phyloP scores from a whole-genome alignment of 2,329 filamentous ascomycete genomes.

The Fusarium decemcellulare region DNA sequence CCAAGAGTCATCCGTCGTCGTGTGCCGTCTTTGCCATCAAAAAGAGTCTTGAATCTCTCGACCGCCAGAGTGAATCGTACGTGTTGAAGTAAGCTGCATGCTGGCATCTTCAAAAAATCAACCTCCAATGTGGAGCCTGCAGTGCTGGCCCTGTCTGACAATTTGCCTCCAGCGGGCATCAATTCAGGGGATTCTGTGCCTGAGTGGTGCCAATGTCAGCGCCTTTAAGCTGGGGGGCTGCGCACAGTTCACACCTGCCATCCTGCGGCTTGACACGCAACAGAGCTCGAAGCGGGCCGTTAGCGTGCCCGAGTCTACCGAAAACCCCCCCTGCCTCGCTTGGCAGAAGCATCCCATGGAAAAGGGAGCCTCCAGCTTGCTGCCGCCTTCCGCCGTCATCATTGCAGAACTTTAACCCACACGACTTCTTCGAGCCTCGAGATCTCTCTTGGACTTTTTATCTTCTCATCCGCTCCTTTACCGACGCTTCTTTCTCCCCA shows the following conservation, averaged over 20 bases:
- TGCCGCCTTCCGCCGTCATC: slow-evolving; percentile 37
- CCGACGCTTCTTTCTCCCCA: slow-evolving; percentile 6
- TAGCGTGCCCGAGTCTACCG: slow-evolving; percentile 45
- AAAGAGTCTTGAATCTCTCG: slow-evolving; percentile 9
- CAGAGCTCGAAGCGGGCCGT: slow-evolving; percentile 36
- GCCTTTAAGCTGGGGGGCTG: neutral
- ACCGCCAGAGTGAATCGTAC: slow-evolving; percentile 38
- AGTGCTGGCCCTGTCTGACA: slow-evolving; percentile 41
- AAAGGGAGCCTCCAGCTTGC: slow-evolving; percentile 28
- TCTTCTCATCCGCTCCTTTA: slow-evolving; percentile 48
- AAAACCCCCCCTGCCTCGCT: slow-evolving; percentile 38
- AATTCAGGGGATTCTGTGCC: slow-evolving; percentile 32
- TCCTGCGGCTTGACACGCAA: slow-evolving; percentile 17
- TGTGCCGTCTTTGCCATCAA: slow-evolving; percentile 1
- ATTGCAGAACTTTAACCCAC: slow-evolving; percentile 23
- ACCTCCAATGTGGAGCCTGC: slow-evolving; percentile 40
- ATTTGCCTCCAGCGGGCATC: slow-evolving; percentile 41
- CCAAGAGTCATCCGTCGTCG: neutral
- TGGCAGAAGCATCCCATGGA: slow-evolving; percentile 41
- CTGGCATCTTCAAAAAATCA: slow-evolving; percentile 38
- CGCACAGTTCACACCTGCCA: slow-evolving; percentile 17
- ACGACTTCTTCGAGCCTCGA: slow-evolving; percentile 5
- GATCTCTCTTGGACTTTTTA: slow-evolving; percentile 14
- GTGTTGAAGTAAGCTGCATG: slow-evolving; percentile 32
- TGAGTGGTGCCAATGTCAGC: slow-evolving; percentile 28